These are phyloP conservation scores for Pseudonitzschia pungens DNA, from an alignment of 108 stramenopile genomes.

Conservation along the genomic window DNA sequence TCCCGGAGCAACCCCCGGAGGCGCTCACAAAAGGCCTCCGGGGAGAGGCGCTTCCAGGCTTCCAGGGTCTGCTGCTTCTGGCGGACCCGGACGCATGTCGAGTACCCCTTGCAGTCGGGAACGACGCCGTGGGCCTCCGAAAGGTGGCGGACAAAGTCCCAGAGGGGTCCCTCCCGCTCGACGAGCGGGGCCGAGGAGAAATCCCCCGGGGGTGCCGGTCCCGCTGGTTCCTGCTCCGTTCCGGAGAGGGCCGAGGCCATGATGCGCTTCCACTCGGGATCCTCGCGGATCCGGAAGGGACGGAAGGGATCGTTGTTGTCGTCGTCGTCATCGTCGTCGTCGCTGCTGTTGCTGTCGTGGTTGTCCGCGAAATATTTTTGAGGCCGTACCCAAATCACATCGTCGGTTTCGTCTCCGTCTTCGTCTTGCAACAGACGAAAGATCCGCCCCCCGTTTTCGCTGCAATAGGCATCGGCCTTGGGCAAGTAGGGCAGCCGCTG, in stretches of 20 bases:
- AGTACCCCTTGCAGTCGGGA: constrained; percentile 65
- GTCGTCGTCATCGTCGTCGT: neutral
- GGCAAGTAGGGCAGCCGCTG: constrained; percentile 78
- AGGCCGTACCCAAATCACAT: neutral
- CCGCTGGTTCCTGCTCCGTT: neutral
- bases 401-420: neutral
- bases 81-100: constrained; percentile 76
- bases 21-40: no score
- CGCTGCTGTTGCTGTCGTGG: neutral
- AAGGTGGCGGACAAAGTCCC: constrained; percentile 53
- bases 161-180: constrained; percentile 54
- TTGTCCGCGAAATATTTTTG: neutral
- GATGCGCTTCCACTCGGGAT: constrained; percentile 53
- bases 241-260: constrained; percentile 45
- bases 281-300: constrained; percentile 72
- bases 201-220: no score
- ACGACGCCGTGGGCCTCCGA: constrained; percentile 39
- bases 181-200: constrained; percentile 19
- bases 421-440: constrained; percentile 52
- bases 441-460: constrained; percentile 78
- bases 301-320: constrained; percentile 23
- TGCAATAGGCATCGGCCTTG: constrained; percentile 72
- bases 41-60: neutral
- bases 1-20: neutral
- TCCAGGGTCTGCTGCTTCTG: constrained; percentile 50